Percentiles rank a stretch among this genome's conserved stretches.
These are phyloP conservation scores for Blastobotrys elegans DNA, from an alignment of 1,139 yeast species.

Conservation along the genomic window DNA sequence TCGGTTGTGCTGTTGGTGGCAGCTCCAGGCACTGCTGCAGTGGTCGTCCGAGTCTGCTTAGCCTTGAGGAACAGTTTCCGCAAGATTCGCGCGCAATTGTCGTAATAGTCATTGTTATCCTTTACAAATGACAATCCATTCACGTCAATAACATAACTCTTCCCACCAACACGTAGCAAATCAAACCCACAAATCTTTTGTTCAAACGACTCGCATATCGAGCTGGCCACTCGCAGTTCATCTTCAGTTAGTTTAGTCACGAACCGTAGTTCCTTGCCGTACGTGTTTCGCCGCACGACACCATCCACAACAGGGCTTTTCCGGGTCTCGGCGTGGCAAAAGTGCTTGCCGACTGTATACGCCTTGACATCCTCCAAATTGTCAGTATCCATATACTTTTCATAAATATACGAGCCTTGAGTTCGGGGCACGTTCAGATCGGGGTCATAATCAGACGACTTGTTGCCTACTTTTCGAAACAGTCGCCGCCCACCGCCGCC, in stretches of 20 bases:
- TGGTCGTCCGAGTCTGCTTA: slow-evolving; percentile 42
- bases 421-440: slow-evolving; percentile 68
- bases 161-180: slow-evolving; percentile 79
- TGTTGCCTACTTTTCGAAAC: slow-evolving; percentile 94
- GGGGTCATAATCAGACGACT: slow-evolving; percentile 94
- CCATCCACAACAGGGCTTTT: slow-evolving; percentile 99
- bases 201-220: slow-evolving; percentile 68
- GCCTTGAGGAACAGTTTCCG: slow-evolving; percentile 66
- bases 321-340: slow-evolving; percentile 96
- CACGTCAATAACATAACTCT: slow-evolving; percentile 91
- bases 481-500: slow-evolving; percentile 98
- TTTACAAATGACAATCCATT: slow-evolving; percentile 98
- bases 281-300: slow-evolving; percentile 92
- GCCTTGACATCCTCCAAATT: slow-evolving; percentile 98
- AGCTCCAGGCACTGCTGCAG: slow-evolving; percentile 20
- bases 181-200: slow-evolving; percentile 99
- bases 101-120: slow-evolving; percentile 83
- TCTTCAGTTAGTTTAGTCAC: slow-evolving; percentile 71
- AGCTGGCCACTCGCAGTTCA: slow-evolving; percentile 75
- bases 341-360: slow-evolving; percentile 86
- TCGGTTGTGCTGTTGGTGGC: slow-evolving; percentile 37
- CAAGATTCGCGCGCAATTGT: slow-evolving; percentile 72
- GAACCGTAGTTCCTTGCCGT: slow-evolving; percentile 93
- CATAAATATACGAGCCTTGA: slow-evolving; percentile 89
- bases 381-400: slow-evolving; percentile 95